Evolutionary conservation across 495 filamentous ascomycete species (phyloP).

Genomic region (Daldinia decipiens): DNA sequence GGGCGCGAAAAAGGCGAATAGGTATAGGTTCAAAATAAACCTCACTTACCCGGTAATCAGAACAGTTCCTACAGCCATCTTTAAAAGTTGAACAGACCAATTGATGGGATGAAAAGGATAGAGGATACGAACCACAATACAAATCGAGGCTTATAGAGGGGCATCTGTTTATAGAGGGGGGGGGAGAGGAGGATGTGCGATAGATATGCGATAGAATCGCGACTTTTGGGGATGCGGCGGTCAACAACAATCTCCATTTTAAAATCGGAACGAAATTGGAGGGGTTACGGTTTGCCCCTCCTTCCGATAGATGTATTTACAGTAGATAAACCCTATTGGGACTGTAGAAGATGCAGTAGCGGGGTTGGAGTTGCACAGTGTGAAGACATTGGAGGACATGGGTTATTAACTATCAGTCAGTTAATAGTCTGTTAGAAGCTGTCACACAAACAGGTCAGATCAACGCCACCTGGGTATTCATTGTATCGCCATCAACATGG

Average conservation of each 20-base stretch:
- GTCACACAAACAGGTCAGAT: slow-evolving; percentile 29
- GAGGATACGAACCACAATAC: slow-evolving; percentile 2
- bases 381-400: background rate
- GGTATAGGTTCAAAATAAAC: background rate
- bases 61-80: slow-evolving; percentile 85
- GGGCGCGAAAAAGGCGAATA: background rate
- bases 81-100: slow-evolving; percentile 41
- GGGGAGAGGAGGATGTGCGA: slow-evolving; percentile 5
- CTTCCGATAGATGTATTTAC: slow-evolving; percentile 11
- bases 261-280: slow-evolving; percentile 45
- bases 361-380: slow-evolving; percentile 16
- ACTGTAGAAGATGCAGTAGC: background rate
- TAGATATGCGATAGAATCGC: slow-evolving; percentile 22
- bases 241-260: slow-evolving; percentile 43
- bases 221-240: slow-evolving; percentile 36
- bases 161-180: slow-evolving; percentile 1
- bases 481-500: background rate
- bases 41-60: slow-evolving; percentile 87
- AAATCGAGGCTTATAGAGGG: slow-evolving; percentile 4
- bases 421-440: slow-evolving; percentile 26
- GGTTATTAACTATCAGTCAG: slow-evolving; percentile 13
- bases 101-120: slow-evolving; percentile 19
- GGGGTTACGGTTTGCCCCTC: slow-evolving; percentile 40
- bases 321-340: slow-evolving; percentile 3
- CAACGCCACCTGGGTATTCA: slow-evolving; percentile 9